Percentiles rank a stretch among this genome's conserved stretches.
Evolutionary conservation across 2,329 filamentous ascomycete genomes (phyloP).

Genomic region (Xylaria sp.): DNA sequence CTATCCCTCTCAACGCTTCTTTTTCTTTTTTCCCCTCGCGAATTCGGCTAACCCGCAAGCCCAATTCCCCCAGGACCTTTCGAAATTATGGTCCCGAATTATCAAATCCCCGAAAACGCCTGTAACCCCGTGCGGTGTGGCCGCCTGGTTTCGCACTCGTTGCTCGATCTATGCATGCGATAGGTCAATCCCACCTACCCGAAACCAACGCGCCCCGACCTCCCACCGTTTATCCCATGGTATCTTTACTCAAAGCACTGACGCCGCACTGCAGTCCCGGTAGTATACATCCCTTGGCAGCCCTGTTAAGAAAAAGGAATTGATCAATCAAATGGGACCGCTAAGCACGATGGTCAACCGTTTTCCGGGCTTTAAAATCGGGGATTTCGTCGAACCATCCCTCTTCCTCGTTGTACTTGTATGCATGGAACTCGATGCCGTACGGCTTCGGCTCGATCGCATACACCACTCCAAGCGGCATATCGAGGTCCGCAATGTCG

Average conservation of each 20-base stretch:
- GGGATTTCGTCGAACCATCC: constrained; percentile 81
- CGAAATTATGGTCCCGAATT: neutral
- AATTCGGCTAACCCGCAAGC: neutral
- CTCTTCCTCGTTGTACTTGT: constrained; percentile 73
- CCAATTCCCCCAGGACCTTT: neutral
- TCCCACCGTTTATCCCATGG: constrained; percentile 14
- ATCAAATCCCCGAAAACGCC: constrained; percentile 3
- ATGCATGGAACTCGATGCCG: constrained; percentile 94
- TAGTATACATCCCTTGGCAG: constrained; percentile 15
- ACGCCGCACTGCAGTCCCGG: constrained; percentile 12
- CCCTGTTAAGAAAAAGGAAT: constrained; percentile 2
- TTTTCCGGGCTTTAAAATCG: constrained; percentile 71
- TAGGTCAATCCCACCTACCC: constrained; percentile 5
- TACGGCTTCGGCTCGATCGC: constrained; percentile 97
- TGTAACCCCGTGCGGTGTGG: constrained; percentile 11
- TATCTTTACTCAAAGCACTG: constrained; percentile 15
- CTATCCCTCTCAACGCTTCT: neutral
- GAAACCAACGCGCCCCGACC: constrained; percentile 4
- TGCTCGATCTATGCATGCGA: constrained; percentile 7
- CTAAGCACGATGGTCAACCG: constrained; percentile 38
- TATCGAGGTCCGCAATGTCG: constrained; percentile 89
- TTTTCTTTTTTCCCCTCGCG: neutral
- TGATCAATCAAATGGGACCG: neutral
- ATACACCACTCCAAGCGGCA: constrained; percentile 89
- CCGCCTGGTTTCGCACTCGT: constrained; percentile 1